phyloP scores from a whole-genome alignment of 2,329 filamentous ascomycete species.

The Seiridium unicorne region DNA sequence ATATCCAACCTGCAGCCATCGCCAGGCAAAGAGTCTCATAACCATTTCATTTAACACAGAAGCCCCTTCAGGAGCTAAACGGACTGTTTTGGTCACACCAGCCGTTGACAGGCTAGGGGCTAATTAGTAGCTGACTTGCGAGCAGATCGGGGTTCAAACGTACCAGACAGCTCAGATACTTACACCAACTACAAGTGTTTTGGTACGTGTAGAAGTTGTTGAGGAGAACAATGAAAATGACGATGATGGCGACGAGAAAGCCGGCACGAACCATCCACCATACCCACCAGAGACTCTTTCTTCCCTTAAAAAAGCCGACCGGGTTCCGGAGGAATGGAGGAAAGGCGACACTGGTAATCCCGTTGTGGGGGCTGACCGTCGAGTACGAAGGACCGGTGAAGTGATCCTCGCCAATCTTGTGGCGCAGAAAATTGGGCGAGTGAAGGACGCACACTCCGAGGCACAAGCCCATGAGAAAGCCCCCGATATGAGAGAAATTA shows the following conservation, averaged over 20 bases:
- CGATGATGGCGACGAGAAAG: conserved; percentile 74
- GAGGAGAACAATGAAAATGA: conserved; percentile 82
- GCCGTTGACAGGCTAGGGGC: conserved; percentile 24
- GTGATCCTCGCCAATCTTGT: conserved; percentile 66
- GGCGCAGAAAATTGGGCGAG: conserved; percentile 77
- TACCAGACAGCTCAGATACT: conserved; percentile 90
- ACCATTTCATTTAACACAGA: too few relatives aligned
- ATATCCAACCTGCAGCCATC: too few relatives aligned
- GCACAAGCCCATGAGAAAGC: conserved; percentile 87
- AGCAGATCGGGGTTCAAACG: conserved; percentile 39
- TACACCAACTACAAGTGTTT: conserved; percentile 85
- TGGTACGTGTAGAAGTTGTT: conserved; percentile 87
- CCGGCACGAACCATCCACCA: conserved; percentile 90
- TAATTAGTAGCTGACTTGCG: conserved; percentile 3
- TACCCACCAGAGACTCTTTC: conserved; percentile 93
- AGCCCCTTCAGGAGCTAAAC: background rate
- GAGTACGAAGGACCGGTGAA: conserved; percentile 60
- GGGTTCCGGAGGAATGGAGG: conserved; percentile 60
- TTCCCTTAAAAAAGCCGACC: conserved; percentile 82
- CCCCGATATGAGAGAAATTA: conserved; percentile 97
- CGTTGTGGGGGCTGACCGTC: conserved; percentile 52
- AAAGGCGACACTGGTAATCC: conserved; percentile 41
- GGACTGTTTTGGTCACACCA: conserved; percentile 28
- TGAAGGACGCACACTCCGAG: conserved; percentile 85
- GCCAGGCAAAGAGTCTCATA: too few relatives aligned